Percentiles rank a stretch among this genome's conserved stretches.
phyloP scores from a whole-genome alignment of 148 eudicot species.

The Hydrangea macrophylla region DNA sequence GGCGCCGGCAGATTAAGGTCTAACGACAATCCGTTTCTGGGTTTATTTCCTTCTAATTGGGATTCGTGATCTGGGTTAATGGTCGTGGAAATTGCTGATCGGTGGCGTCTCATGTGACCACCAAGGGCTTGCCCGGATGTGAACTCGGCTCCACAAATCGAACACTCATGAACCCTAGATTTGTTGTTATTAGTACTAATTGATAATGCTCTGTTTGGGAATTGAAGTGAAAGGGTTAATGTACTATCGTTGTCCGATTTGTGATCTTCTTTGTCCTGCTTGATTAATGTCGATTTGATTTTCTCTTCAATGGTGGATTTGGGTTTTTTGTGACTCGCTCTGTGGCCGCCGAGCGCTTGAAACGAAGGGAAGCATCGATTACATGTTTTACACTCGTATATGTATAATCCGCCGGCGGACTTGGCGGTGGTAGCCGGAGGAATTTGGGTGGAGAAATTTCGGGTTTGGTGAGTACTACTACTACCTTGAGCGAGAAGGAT shows the following conservation, averaged over 20 bases:
- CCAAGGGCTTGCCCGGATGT: slow-evolving; percentile 50
- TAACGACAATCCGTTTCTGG: slow-evolving; percentile 34
- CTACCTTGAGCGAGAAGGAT: slow-evolving; percentile 81
- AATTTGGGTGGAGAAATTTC: not conserved
- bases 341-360: slow-evolving; percentile 57
- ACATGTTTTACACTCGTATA: slow-evolving; percentile 54
- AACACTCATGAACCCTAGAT: slow-evolving; percentile 38
- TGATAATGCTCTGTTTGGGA: slow-evolving; percentile 3
- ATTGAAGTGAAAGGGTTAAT: slow-evolving; percentile 45
- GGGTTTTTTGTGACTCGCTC: slow-evolving; percentile 52
- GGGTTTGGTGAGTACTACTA: too few relatives aligned
- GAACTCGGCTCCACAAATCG: slow-evolving; percentile 45
- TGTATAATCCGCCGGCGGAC: slow-evolving; percentile 1
- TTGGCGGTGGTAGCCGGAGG: not conserved
- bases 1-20: slow-evolving; percentile 79
- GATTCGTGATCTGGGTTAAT: not conserved
- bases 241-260: slow-evolving; percentile 11
- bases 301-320: slow-evolving; percentile 16
- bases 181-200: not conserved
- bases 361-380: slow-evolving; percentile 35
- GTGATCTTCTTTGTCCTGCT: not conserved
- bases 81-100: slow-evolving; percentile 32
- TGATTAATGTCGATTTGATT: not conserved
- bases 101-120: slow-evolving; percentile 56
- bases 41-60: slow-evolving; percentile 24